These are phyloP conservation scores for Acanthochlamys bracteata DNA, from an alignment of 106 monocot genomes.

Conservation along the genomic window DNA sequence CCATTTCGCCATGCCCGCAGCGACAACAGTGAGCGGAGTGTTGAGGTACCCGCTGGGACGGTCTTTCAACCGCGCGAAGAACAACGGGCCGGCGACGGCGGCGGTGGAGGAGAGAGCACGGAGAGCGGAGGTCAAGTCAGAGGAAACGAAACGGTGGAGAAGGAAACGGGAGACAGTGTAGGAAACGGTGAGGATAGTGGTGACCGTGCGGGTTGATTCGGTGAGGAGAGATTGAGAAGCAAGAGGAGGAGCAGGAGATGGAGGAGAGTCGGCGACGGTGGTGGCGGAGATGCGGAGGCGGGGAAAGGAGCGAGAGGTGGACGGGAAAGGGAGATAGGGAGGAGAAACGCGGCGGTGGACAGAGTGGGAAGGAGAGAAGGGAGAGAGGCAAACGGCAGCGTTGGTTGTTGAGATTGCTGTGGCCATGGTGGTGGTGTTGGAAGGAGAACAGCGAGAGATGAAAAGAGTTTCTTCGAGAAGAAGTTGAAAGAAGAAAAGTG, in stretches of 20 bases:
- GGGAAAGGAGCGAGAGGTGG: too few relatives aligned
- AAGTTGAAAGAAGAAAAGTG: too few relatives aligned
- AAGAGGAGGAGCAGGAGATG: background rate
- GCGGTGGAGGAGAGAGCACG: background rate
- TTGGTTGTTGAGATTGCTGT: too few relatives aligned
- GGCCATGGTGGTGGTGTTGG: too few relatives aligned
- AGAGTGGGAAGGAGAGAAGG: too few relatives aligned
- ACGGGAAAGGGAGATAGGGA: too few relatives aligned
- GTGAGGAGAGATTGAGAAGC: background rate
- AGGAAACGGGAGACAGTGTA: too few relatives aligned
- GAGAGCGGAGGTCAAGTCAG: background rate
- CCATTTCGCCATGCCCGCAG: slow-evolving; percentile 68
- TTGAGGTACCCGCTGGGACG: slow-evolving; percentile 53
- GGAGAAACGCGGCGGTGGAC: too few relatives aligned
- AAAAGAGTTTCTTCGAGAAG: too few relatives aligned
- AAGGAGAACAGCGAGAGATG: too few relatives aligned
- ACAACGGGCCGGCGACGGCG: slow-evolving; percentile 27
- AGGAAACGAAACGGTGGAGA: too few relatives aligned
- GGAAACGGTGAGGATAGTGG: background rate
- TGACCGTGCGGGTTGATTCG: background rate
- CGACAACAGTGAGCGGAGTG: slow-evolving; percentile 68
- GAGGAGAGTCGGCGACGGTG: background rate
- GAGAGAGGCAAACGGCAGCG: too few relatives aligned
- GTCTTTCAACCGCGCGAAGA: slow-evolving; percentile 42
- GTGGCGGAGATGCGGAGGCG: background rate